Evolutionary conservation across 345 rosid species (phyloP), one percentile per base, ranked within the genome.

Genomic region (Heritiera littoralis): DNA sequence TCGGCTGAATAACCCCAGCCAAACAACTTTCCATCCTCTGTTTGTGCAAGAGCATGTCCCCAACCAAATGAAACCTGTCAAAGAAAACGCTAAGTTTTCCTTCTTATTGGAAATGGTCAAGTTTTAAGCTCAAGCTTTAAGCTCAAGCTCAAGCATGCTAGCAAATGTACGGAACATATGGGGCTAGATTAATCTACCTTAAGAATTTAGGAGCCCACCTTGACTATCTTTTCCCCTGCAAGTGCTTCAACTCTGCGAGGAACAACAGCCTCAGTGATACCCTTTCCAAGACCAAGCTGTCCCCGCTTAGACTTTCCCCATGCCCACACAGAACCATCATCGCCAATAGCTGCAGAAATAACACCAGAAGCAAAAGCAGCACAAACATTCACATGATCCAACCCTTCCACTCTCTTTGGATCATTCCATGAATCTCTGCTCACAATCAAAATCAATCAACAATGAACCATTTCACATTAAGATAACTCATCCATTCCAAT

Each of bases 301-400:
- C 99, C 99, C 18, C 97, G 88, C 87, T 91, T 96, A 48, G 99
- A 96, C 82, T 82, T 91, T 11, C 99, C 99, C 98, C 98, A 96
- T 13, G 92, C 95, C 99, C 98, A 96, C 84, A 96, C 80, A 43
- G 95, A 94, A 28, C 97, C 98, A 76, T 94, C 93, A 61, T 86
- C 86, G 76, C 89, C 97, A 41, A 92, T 84, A 65, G 90, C 97
- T 0, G 95, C 89, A 63, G 99, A 94, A 66, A 91, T 72, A 68
- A 94, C 99, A 54, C 95, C 98, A 61, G 98, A 94, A 32, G 98
- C 97, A 86, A 80, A 94, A 28, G 95, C 92, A 41, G 85, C 76
- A 48, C 83, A 28, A 51, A 89, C 94, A 41, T 59, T 88, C 70
- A 91, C 93, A 46, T 78, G 63, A 81, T 86, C 90, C 81, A 92